Conservation (phyloP, 495 filamentous ascomycete species). For the Cercophora newfieldiana region DNA sequence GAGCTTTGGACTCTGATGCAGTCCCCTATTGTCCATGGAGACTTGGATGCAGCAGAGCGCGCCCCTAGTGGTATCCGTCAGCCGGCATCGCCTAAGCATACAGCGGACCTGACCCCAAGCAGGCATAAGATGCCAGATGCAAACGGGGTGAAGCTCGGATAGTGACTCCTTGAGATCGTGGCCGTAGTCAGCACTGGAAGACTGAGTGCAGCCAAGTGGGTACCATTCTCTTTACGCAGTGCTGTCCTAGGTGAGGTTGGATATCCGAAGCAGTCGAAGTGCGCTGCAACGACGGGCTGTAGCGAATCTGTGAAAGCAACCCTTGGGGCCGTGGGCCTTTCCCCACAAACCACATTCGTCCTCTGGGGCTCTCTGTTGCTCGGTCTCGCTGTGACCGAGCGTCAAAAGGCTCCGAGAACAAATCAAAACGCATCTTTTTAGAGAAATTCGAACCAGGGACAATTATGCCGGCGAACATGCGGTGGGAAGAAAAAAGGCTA, state of each 20-base stretch:
- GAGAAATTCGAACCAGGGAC: not conserved
- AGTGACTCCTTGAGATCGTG: not conserved
- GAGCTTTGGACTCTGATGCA: slow-evolving; percentile 6
- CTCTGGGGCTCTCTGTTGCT: not conserved
- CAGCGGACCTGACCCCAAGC: not conserved
- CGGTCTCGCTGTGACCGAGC: not conserved
- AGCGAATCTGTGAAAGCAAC: not conserved
- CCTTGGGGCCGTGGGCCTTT: slow-evolving; percentile 4
- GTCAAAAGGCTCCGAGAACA: slow-evolving; percentile 6
- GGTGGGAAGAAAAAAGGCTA: not conserved
- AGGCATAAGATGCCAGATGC: not conserved
- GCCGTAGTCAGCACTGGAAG: not conserved
- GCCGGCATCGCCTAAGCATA: slow-evolving; percentile 6
- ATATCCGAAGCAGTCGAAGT: not conserved
- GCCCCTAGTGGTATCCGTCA: slow-evolving; percentile 6
- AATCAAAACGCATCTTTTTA: not conserved
- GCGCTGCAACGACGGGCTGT: slow-evolving; percentile 9
- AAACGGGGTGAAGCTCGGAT: slow-evolving; percentile 2
- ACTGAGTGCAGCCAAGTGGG: not conserved
- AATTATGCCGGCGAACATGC: not conserved
- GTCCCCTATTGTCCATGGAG: slow-evolving; percentile 11
- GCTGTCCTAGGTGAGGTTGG: not conserved
- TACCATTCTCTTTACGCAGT: not conserved
- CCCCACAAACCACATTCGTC: slow-evolving; percentile 4
- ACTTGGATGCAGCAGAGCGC: slow-evolving; percentile 10